phyloP scores from a whole-genome alignment of 768 basidiomycete species.

The Krasilnikovozyma curviuscula region DNA sequence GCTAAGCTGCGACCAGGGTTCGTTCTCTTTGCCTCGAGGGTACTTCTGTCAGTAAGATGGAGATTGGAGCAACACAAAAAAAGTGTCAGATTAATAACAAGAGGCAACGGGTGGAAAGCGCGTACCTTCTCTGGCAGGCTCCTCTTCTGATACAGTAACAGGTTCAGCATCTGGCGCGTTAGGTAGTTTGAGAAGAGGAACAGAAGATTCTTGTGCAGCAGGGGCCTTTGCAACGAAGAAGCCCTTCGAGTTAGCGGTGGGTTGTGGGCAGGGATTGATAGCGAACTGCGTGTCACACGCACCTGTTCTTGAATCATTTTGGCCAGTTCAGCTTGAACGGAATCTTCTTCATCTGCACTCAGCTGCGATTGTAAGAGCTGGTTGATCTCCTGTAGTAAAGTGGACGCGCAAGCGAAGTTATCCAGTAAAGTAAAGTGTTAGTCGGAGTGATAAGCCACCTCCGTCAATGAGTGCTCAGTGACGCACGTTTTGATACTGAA shows the following conservation, averaged over 20 bases:
- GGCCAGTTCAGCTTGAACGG: slow-evolving; percentile 64
- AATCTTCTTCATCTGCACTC: slow-evolving; percentile 78
- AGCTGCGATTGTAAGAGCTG: slow-evolving; percentile 66
- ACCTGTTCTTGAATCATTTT: slow-evolving; percentile 48
- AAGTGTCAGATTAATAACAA: too few relatives aligned
- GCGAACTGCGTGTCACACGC: slow-evolving; percentile 20
- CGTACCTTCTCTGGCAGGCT: too few relatives aligned
- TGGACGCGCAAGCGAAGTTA: background rate
- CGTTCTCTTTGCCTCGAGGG: too few relatives aligned
- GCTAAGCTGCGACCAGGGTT: too few relatives aligned
- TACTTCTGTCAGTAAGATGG: too few relatives aligned
- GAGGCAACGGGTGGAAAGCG: too few relatives aligned
- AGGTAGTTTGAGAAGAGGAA: slow-evolving; percentile 33
- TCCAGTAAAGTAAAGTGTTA: too few relatives aligned
- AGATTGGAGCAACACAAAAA: too few relatives aligned
- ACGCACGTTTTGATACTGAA: slow-evolving; percentile 69
- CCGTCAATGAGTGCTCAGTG: background rate
- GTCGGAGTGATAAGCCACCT: too few relatives aligned
- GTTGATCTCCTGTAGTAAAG: slow-evolving; percentile 63
- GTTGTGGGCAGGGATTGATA: slow-evolving; percentile 17
- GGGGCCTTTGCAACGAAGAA: background rate
- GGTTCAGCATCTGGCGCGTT: slow-evolving; percentile 37
- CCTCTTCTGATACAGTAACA: slow-evolving; percentile 13
- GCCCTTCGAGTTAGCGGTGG: background rate
- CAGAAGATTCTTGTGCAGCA: slow-evolving; percentile 20